Conservation (phyloP, 2,329 filamentous ascomycete species). For the Neophaeococcomyces mojaviensis region DNA sequence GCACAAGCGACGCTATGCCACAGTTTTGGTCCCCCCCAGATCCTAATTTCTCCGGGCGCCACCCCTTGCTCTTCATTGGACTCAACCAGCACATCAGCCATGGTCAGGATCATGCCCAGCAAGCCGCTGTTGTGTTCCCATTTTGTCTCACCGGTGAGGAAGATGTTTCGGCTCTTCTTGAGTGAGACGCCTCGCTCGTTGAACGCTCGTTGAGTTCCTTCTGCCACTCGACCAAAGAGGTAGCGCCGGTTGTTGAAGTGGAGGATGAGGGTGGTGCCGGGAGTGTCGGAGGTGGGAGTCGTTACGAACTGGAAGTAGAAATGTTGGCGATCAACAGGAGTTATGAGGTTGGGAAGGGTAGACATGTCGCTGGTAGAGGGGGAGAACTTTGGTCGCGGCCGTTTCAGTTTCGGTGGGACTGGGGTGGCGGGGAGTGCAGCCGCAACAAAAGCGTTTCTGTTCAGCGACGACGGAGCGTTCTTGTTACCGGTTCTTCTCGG, state of each 20-base stretch:
- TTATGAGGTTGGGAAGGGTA: neutral
- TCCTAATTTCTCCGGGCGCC: conserved; percentile 15
- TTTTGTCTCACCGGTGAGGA: conserved; percentile 68
- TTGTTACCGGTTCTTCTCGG: neutral
- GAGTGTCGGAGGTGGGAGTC: conserved; percentile 80
- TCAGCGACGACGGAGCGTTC: neutral
- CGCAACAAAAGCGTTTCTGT: neutral
- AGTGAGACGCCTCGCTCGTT: conserved; percentile 60
- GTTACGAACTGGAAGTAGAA: conserved; percentile 67
- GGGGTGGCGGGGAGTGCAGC: neutral
- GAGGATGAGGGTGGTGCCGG: conserved; percentile 67
- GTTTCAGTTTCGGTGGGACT: neutral
- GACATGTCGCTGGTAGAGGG: conserved; percentile 1
- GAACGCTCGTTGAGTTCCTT: conserved; percentile 76
- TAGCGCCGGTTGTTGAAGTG: conserved; percentile 79
- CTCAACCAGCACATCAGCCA: conserved; percentile 58
- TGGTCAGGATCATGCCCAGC: conserved; percentile 73
- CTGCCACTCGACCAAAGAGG: conserved; percentile 71
- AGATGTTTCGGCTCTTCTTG: conserved; percentile 64
- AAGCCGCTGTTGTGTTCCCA: conserved; percentile 76
- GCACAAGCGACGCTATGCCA: conserved; percentile 74
- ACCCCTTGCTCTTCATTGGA: conserved; percentile 18
- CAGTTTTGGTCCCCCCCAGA: conserved; percentile 71
- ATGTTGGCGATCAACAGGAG: conserved; percentile 25
- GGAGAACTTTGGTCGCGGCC: neutral